Evolutionary conservation across 306 rosid species (phyloP).

Genomic region (Rosa lucieae): DNA sequence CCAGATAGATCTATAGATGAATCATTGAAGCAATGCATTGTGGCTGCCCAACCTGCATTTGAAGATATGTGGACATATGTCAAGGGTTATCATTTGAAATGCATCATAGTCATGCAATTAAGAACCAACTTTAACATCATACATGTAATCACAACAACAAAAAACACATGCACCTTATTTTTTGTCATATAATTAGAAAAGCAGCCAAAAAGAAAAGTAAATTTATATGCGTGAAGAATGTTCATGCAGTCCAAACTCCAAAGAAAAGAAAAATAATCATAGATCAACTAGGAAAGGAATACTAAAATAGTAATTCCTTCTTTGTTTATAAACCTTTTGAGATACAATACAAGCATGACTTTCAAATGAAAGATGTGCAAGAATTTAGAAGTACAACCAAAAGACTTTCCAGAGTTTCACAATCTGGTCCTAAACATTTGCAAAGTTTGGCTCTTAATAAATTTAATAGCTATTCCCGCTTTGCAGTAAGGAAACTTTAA

Average conservation of each 20-base stretch:
- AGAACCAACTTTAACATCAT: background rate
- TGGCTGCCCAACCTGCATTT: slow-evolving; percentile 67
- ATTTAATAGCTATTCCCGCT: background rate
- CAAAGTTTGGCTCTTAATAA: background rate
- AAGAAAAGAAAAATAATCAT: background rate
- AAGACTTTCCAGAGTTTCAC: background rate
- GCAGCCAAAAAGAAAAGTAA: background rate
- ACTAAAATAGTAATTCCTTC: background rate
- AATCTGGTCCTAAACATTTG: background rate
- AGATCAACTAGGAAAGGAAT: background rate
- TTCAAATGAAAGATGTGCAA: background rate
- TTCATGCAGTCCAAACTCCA: background rate
- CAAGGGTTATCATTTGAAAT: background rate
- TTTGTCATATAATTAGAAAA: background rate
- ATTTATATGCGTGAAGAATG: background rate
- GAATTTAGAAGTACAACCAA: slow-evolving; percentile 2
- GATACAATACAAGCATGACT: background rate
- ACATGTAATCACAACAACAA: background rate
- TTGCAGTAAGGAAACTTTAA: background rate
- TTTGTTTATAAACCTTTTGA: background rate
- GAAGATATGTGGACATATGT: background rate
- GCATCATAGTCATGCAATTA: slow-evolving; percentile 3
- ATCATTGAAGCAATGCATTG: slow-evolving; percentile 48
- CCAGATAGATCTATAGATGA: slow-evolving; percentile 55
- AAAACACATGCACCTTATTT: background rate